Evolutionary conservation across 2,329 filamentous ascomycete genomes (phyloP), one percentile per base, ranked within the genome.

Genomic region (Phaeosphaeria sp.): DNA sequence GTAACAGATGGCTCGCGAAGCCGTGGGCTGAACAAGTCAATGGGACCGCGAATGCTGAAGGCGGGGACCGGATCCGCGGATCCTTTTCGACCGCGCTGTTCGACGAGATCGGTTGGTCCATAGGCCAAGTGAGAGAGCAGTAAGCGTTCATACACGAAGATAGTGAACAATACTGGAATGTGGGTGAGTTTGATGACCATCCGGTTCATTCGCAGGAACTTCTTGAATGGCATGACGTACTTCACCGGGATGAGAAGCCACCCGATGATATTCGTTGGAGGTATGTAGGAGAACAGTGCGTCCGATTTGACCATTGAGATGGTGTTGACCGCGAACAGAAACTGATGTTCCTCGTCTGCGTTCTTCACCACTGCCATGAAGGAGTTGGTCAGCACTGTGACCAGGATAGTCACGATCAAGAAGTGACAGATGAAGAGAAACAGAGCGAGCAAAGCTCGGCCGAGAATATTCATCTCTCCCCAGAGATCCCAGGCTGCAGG

Each of bases 301-400:
- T 98, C 94, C n/a, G 95, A 97, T 77, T 97, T 98, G 64, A 97
- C 94, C 91, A 97, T 96, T 4, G 92, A 96, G 50, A 97, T 96
- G 4, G 94, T 96, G 73, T 97, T 98, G 75, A 98, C 93, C 0
- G 94, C 94, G 72, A 98, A 97, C 2, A 97, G 79, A 73, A 97
- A 97, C 64, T 89, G 87, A 67, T 97, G 93, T 77, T 97, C 94
- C 74, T 97, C 90, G 54, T 92, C 92, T 7, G 93, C 93, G 72
- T 97, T 97, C 51, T 92, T 92, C 2, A 95, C 92, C 72, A 97
- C 94, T 1, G 90, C 88, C 90, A 96, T 96, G 80, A 97, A 98
- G 0, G 92, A 96, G 73, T 97, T 97, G 5, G 93, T 96, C 60
- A 98, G 78, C n/a, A 98, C 94, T 0, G 93, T 96, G 67, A 98